Conservation (phyloP, 2,329 filamentous ascomycete species). For the Venturia effusa region DNA sequence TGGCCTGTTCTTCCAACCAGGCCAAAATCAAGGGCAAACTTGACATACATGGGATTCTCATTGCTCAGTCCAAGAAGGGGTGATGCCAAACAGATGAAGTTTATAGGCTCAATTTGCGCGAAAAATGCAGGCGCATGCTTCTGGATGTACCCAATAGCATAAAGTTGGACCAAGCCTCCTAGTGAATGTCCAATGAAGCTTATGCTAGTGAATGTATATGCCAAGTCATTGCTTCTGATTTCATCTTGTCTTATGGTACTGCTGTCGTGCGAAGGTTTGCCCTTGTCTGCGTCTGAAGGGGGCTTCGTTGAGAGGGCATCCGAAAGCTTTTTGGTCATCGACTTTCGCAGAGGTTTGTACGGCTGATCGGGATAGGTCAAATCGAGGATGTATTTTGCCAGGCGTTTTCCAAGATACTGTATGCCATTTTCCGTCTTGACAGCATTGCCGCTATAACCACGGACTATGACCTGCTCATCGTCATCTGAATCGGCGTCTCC, state of each 20-base stretch:
- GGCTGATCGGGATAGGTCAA: slow-evolving; percentile 94
- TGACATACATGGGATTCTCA: slow-evolving; percentile 94
- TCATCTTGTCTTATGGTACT: slow-evolving; percentile 47
- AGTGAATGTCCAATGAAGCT: slow-evolving; percentile 91
- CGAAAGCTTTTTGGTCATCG: slow-evolving; percentile 37
- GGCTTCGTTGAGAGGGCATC: slow-evolving; percentile 33
- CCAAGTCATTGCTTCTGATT: slow-evolving; percentile 35
- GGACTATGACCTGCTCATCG: slow-evolving; percentile 76
- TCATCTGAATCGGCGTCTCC: slow-evolving; percentile 49
- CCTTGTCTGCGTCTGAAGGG: slow-evolving; percentile 13
- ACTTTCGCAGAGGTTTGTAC: slow-evolving; percentile 57
- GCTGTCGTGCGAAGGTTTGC: slow-evolving; percentile 45
- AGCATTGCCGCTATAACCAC: slow-evolving; percentile 82
- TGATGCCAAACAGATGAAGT: slow-evolving; percentile 80
- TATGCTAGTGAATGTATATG: slow-evolving; percentile 85
- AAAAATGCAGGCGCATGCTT: slow-evolving; percentile 93
- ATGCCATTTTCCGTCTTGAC: slow-evolving; percentile 89
- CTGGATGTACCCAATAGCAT: slow-evolving; percentile 91
- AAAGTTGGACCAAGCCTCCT: slow-evolving; percentile 81
- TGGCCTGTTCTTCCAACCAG: slow-evolving; percentile 93
- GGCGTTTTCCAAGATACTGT: slow-evolving; percentile 88
- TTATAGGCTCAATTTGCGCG: slow-evolving; percentile 71
- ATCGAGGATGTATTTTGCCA: slow-evolving; percentile 80
- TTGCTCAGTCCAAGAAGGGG: slow-evolving; percentile 89
- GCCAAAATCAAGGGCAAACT: slow-evolving; percentile 92